These are phyloP conservation scores for Thuidium tamariscinum DNA, from an alignment of 225 moss, liverwort and hornwort genomes.

Conservation along the genomic window DNA sequence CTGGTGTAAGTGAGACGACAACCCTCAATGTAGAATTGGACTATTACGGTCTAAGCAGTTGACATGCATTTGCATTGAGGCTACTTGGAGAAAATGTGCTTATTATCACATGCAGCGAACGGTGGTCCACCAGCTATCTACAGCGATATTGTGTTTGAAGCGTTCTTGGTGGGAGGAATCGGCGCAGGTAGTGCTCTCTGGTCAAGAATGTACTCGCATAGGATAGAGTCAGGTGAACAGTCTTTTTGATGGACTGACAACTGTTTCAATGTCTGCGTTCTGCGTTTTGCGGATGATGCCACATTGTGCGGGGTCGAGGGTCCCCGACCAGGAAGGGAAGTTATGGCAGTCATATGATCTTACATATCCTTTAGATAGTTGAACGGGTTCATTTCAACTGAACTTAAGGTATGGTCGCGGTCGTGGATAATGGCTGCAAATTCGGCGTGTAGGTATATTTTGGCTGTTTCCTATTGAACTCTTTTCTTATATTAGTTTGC, in stretches of 20 bases:
- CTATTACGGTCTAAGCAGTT: slow-evolving; percentile 17
- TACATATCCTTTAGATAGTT: slow-evolving; percentile 26
- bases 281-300: slow-evolving; percentile 26
- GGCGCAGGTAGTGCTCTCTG: slow-evolving; percentile 45
- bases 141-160: background rate
- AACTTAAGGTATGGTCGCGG: slow-evolving; percentile 26
- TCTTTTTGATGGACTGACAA: slow-evolving; percentile 30
- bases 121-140: slow-evolving; percentile 3
- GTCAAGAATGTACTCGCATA: slow-evolving; percentile 23
- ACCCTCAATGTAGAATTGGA: slow-evolving; percentile 35
- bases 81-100: slow-evolving; percentile 34
- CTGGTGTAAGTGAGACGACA: slow-evolving; percentile 49
- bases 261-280: slow-evolving; percentile 31
- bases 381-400: slow-evolving; percentile 29
- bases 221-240: slow-evolving; percentile 42
- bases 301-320: slow-evolving; percentile 10
- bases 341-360: slow-evolving; percentile 8
- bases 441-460: slow-evolving; percentile 21
- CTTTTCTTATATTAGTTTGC: slow-evolving; percentile 10
- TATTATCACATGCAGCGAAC: slow-evolving; percentile 21
- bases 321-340: slow-evolving; percentile 15
- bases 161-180: slow-evolving; percentile 11
- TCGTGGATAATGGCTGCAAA: slow-evolving; percentile 24
- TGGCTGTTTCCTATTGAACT: slow-evolving; percentile 18
- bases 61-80: slow-evolving; percentile 44